Conservation (phyloP, 306 rosid genomes). For the Neltuma alba region DNA sequence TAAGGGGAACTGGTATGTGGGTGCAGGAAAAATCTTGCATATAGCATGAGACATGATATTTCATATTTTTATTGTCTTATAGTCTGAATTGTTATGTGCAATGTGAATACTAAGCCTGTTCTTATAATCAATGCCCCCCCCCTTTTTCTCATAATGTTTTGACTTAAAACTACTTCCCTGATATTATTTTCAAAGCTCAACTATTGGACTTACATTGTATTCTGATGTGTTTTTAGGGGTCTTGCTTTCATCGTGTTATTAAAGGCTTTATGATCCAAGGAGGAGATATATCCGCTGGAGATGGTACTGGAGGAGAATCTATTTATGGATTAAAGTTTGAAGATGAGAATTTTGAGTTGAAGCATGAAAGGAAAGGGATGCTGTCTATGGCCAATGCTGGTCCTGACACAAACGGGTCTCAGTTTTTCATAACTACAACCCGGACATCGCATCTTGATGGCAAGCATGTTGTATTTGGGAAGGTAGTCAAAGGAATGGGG, state of each 20-base stretch:
- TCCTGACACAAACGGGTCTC: constrained; percentile 85
- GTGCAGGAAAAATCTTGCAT: constrained; percentile 13
- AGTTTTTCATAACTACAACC: constrained; percentile 83
- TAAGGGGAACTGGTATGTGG: constrained; percentile 1
- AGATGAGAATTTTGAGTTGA: constrained; percentile 82
- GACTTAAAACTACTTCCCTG: background rate
- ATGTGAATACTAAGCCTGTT: background rate
- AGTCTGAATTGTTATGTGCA: background rate
- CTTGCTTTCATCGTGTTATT: constrained; percentile 74
- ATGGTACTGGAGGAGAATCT: constrained; percentile 95
- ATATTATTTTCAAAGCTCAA: constrained; percentile 3
- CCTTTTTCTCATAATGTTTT: background rate
- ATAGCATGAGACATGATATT: background rate
- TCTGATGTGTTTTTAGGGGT: constrained; percentile 59
- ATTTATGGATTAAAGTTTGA: constrained; percentile 84
- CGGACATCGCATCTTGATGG: constrained; percentile 87
- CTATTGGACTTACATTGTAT: constrained; percentile 12
- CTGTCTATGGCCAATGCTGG: constrained; percentile 91
- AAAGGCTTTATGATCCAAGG: constrained; percentile 93
- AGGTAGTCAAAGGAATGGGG: constrained; percentile 89
- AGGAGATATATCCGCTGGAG: constrained; percentile 94
- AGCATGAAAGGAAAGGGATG: constrained; percentile 97
- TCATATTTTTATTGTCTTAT: background rate
- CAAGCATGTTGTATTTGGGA: constrained; percentile 95
- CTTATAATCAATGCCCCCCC: background rate